Conservation (phyloP, 495 filamentous ascomycete genomes). For the Aspergillus ostianus region DNA sequence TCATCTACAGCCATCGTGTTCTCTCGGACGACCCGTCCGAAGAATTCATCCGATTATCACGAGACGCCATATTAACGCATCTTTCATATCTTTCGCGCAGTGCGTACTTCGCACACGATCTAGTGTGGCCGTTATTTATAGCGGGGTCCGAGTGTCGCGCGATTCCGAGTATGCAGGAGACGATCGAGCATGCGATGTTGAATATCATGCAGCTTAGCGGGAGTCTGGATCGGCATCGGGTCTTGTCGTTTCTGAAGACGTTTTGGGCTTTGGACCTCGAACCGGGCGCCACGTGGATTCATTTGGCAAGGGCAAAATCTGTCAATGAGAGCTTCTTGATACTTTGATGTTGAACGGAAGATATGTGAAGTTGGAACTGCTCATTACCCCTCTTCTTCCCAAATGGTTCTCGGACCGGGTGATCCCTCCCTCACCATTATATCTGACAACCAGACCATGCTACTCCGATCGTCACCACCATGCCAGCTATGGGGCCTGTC, state of each 20-base stretch:
- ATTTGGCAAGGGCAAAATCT: conserved; percentile 14
- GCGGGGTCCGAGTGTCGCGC: conserved; percentile 25
- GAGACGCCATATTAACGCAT: conserved; percentile 21
- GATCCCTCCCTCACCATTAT: too few species aligned
- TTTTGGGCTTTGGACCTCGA: conserved; percentile 17
- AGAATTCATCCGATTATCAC: conserved; percentile 12
- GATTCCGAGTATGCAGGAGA: conserved; percentile 3
- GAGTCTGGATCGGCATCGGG: conserved; percentile 20
- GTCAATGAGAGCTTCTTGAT: conserved; percentile 14
- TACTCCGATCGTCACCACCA: too few species aligned
- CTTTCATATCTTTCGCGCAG: conserved; percentile 17
- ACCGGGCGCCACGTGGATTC: conserved; percentile 14
- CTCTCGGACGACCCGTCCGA: conserved; percentile 8
- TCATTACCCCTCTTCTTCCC: too few species aligned
- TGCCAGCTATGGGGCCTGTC: too few species aligned
- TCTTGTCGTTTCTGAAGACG: conserved; percentile 20
- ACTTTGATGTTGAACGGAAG: not conserved
- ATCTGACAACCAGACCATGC: too few species aligned
- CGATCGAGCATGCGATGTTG: conserved; percentile 12
- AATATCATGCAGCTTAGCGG: conserved; percentile 22
- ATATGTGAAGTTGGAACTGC: too few species aligned
- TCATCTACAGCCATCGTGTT: conserved; percentile 27
- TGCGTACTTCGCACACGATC: conserved; percentile 23
- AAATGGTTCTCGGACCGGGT: too few species aligned
- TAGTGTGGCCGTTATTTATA: conserved; percentile 30